Evolutionary conservation across 352 stramenopile genomes (phyloP).

Genomic region (Peronospora farinosa): DNA sequence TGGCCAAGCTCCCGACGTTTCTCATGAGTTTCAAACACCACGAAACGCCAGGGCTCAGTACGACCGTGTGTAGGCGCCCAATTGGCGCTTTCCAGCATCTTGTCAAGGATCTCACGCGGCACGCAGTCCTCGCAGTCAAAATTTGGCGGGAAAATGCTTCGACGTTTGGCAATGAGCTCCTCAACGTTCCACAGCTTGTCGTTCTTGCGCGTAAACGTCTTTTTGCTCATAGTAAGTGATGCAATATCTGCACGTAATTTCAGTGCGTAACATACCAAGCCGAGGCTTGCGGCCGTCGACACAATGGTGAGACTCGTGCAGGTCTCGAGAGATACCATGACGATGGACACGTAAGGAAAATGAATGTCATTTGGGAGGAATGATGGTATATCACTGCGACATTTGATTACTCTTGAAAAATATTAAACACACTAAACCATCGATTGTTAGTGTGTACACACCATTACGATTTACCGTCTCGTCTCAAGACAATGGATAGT

Average conservation of each 20-base stretch:
- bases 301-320: constrained; percentile 25
- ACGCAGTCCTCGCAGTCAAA: constrained; percentile 57
- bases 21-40: constrained; percentile 57
- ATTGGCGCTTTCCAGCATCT: constrained; percentile 75
- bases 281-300: constrained; percentile 30
- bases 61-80: constrained; percentile 77
- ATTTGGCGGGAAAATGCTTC: constrained; percentile 66
- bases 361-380: constrained; percentile 4
- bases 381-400: constrained; percentile 8
- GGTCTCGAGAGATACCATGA: constrained; percentile 17
- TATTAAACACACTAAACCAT: too few relatives aligned
- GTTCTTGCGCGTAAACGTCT: constrained; percentile 17
- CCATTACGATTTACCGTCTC: too few relatives aligned
- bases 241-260: constrained; percentile 30
- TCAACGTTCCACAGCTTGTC: constrained; percentile 58
- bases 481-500: constrained; percentile 12
- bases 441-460: constrained; percentile 1
- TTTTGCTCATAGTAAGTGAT: constrained; percentile 7
- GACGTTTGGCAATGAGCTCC: constrained; percentile 70
- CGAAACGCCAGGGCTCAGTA: constrained; percentile 82
- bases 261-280: constrained; percentile 33
- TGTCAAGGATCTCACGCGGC: constrained; percentile 50
- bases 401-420: too few relatives aligned
- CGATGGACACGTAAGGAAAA: constrained; percentile 2
- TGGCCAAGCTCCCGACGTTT: constrained; percentile 52